phyloP scores from a whole-genome alignment of 192 early-diverging fungal species.

The Coemansia sp. region DNA sequence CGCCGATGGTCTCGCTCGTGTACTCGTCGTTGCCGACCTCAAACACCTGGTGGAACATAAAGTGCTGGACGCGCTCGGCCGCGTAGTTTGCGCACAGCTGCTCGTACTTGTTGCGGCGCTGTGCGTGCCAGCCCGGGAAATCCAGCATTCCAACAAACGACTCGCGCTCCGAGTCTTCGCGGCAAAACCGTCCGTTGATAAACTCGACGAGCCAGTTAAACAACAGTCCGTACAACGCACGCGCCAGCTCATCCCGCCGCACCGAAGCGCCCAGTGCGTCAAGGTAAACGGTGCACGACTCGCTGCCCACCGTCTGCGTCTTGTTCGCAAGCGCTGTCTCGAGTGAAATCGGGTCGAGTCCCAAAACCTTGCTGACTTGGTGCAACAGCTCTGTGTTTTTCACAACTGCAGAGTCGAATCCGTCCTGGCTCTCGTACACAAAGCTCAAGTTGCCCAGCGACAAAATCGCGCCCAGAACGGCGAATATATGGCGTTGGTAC shows the following conservation, averaged over 20 bases:
- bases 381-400: slow-evolving; percentile 78
- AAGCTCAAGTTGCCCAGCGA: slow-evolving; percentile 88
- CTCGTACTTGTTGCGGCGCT: slow-evolving; percentile 70
- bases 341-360: slow-evolving; percentile 73
- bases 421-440: slow-evolving; percentile 60
- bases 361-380: slow-evolving; percentile 79
- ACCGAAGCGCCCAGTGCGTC: slow-evolving; percentile 69
- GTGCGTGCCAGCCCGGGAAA: slow-evolving; percentile 79
- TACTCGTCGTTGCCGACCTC: slow-evolving; percentile 68
- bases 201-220: slow-evolving; percentile 92
- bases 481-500: slow-evolving; percentile 77
- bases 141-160: slow-evolving; percentile 62
- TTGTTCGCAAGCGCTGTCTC: slow-evolving; percentile 79
- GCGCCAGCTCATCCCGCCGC: slow-evolving; percentile 79
- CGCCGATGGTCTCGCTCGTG: slow-evolving; percentile 72
- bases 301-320: slow-evolving; percentile 76
- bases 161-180: slow-evolving; percentile 63
- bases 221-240: slow-evolving; percentile 82
- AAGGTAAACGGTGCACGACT: slow-evolving; percentile 86
- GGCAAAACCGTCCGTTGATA: slow-evolving; percentile 82
- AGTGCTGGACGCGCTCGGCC: slow-evolving; percentile 66
- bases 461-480: slow-evolving; percentile 81
- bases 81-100: slow-evolving; percentile 71
- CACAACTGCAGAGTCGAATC: slow-evolving; percentile 76
- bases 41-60: slow-evolving; percentile 47